Evolutionary conservation across 495 filamentous ascomycete genomes (phyloP).

Genomic region (Penicillium samsonianum): DNA sequence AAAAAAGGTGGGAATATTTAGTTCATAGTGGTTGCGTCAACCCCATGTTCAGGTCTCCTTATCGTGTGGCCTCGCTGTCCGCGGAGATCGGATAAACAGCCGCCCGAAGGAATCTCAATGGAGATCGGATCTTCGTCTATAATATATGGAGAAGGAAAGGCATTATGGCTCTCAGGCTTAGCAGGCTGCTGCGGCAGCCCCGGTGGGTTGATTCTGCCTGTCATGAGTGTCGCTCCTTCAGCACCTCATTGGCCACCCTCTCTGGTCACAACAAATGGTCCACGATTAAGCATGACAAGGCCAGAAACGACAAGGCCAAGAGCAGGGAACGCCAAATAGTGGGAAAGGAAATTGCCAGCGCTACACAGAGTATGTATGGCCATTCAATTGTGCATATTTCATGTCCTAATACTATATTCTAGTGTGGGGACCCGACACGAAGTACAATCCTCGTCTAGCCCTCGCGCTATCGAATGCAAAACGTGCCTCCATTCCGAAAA

Average conservation of each 20-base stretch:
- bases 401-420: slow-evolving; percentile 14
- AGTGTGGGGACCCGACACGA: slow-evolving; percentile 69
- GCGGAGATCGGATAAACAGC: slow-evolving; percentile 41
- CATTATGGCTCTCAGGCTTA: slow-evolving; percentile 22
- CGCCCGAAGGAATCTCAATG: slow-evolving; percentile 31
- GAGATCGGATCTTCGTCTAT: background rate
- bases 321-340: slow-evolving; percentile 53
- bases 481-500: slow-evolving; percentile 82
- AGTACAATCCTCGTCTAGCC: slow-evolving; percentile 72
- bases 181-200: slow-evolving; percentile 18
- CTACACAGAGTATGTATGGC: slow-evolving; percentile 52
- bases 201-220: slow-evolving; percentile 8
- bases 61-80: slow-evolving; percentile 33
- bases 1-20: background rate
- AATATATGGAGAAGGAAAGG: background rate
- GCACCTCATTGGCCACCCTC: slow-evolving; percentile 45
- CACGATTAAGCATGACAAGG: slow-evolving; percentile 94
- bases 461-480: slow-evolving; percentile 75
- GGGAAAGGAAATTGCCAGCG: slow-evolving; percentile 53
- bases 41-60: slow-evolving; percentile 23
- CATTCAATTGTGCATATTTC: background rate
- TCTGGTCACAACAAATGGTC: slow-evolving; percentile 92
- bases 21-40: slow-evolving; percentile 2
- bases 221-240: slow-evolving; percentile 46
- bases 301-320: slow-evolving; percentile 65